Evolutionary conservation across 345 rosid genomes (phyloP), one percentile per base, ranked within the genome.

Genomic region (Melaleuca quinquenervia): DNA sequence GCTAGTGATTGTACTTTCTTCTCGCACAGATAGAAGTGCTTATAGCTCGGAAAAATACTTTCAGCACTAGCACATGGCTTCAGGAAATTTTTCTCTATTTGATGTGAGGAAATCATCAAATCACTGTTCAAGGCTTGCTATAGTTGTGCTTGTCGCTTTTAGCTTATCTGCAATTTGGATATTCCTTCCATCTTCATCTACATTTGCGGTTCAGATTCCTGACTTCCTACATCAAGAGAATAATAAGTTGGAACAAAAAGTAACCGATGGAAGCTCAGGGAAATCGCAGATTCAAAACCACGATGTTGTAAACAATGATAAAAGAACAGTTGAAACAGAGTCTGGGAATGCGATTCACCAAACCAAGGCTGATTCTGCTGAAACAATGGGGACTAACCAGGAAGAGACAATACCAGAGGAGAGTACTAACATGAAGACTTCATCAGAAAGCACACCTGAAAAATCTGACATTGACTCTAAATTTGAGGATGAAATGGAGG

Each of bases 111-210:
- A 92, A 85, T 90, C 95, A 51, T 90, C 97, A 5, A 88, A 89
- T 86, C 92, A 92, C 89, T 95, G 96, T 85, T 93, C 94, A 6
- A 92, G 95, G 26, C 91, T 94, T 87, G 91, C 92, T 50, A 84
- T 95, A 44, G 94, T 91, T 80, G 92, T 91, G 29, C 58, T 96
- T 84, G 94, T 95, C 82, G 91, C 93, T 52, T 89, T 96, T 13
- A 92, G 93, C 90, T 90, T 97, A 86, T 93, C 94, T 88, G 99
- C 98, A 20, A 90, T 92, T 52, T 97, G 99, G 98, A 95, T 92
- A 94, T 91, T 95, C 87, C 93, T 95, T 90, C 92, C 98, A n/a
- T 93, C 98, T 24, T 92, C 95, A 6, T 18, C 80, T 80, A 85
- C 91, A 56, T 91, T 89, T 83, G 93, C 95, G 26, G 87, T 89